Percentiles rank a stretch among this genome's conserved stretches.
phyloP scores from a whole-genome alignment of 352 stramenopile genomes.

The Saprolegnia parasitica region DNA sequence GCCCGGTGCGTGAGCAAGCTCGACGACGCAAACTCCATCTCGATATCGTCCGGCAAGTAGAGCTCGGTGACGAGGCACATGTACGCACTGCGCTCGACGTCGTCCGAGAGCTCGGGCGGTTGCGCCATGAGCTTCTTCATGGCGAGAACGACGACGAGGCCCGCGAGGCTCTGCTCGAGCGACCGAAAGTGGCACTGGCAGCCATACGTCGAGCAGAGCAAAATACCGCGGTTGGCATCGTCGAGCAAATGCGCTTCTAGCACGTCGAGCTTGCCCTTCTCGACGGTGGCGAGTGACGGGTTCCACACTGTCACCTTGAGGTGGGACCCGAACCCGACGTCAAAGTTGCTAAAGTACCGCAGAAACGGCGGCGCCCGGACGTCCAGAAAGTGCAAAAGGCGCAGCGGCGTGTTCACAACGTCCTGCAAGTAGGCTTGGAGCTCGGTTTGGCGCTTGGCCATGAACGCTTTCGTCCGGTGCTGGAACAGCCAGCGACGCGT shows the following conservation, averaged over 20 bases:
- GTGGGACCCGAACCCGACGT: conserved; percentile 48
- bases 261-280: conserved; percentile 35
- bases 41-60: conserved; percentile 11
- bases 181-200: conserved; percentile 70
- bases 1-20: background rate
- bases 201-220: conserved; percentile 59
- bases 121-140: background rate
- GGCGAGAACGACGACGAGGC: background rate
- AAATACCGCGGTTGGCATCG: conserved; percentile 58
- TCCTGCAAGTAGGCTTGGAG: conserved; percentile 57
- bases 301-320: conserved; percentile 33
- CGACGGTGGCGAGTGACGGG: conserved; percentile 7
- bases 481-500: conserved; percentile 57
- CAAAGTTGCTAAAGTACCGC: conserved; percentile 81
- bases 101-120: background rate
- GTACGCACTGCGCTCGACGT: background rate
- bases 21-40: conserved; percentile 8
- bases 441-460: conserved; percentile 51
- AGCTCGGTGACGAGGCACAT: conserved; percentile 22
- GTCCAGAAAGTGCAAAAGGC: conserved; percentile 68
- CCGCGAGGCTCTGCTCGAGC: conserved; percentile 32
- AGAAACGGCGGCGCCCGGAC: conserved; percentile 60
- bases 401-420: conserved; percentile 44
- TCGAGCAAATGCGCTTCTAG: conserved; percentile 67
- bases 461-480: conserved; percentile 52